phyloP scores from a whole-genome alignment of 305 asterid species.

The Stenogyne calaminthoides region DNA sequence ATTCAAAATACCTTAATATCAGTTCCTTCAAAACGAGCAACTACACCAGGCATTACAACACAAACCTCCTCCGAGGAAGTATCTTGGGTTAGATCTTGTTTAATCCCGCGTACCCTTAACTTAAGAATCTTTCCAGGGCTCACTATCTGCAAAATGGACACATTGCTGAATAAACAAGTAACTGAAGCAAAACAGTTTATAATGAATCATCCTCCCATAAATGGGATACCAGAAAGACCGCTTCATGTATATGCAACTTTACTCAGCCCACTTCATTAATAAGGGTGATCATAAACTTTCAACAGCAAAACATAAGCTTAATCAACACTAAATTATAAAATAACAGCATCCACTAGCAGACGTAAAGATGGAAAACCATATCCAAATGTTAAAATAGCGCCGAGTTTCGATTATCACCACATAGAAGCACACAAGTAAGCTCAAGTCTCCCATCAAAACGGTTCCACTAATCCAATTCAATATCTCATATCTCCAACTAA shows the following conservation, averaged over 20 bases:
- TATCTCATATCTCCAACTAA: too few species aligned
- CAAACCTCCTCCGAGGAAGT: constrained; percentile 79
- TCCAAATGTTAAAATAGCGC: background rate
- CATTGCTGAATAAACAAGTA: constrained; percentile 13
- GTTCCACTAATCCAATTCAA: too few species aligned
- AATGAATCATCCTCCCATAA: constrained; percentile 4
- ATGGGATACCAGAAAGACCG: background rate
- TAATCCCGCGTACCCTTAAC: constrained; percentile 75
- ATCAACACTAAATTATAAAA: constrained; percentile 11
- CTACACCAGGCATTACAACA: constrained; percentile 73
- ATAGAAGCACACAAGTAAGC: too few species aligned
- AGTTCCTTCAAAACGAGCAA: constrained; percentile 90
- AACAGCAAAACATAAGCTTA: background rate
- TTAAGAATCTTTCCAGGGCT: constrained; percentile 71
- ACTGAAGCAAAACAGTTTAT: background rate
- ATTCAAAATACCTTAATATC: constrained; percentile 69
- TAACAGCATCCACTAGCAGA: background rate
- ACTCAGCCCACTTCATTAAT: constrained; percentile 6
- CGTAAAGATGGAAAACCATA: background rate
- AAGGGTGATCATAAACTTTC: background rate
- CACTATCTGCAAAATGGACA: constrained; percentile 57
- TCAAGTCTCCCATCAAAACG: too few species aligned
- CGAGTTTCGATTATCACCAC: background rate
- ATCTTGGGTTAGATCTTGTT: constrained; percentile 60
- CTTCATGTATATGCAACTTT: background rate